phyloP scores from a whole-genome alignment of 805 yeast species.

The Saccharomycopsis lassenensis region DNA sequence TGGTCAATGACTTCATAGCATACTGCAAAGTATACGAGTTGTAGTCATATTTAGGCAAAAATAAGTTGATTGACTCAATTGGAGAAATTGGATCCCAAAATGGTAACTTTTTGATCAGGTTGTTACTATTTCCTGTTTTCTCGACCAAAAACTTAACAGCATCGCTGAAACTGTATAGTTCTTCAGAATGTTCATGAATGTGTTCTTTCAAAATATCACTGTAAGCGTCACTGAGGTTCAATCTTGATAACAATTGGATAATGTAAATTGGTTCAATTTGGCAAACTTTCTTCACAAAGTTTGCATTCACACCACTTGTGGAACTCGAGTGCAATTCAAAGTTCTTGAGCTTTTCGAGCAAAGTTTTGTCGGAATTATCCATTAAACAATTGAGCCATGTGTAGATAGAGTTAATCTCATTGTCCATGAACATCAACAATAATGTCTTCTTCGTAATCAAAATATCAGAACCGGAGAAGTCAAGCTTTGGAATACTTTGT shows the following conservation, averaged over 20 bases:
- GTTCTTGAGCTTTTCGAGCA: too few relatives aligned
- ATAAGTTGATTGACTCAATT: conserved; percentile 71
- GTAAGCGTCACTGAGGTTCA: too few relatives aligned
- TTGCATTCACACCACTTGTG: neutral
- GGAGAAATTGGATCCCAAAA: conserved; percentile 77
- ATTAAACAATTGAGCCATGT: conserved; percentile 66
- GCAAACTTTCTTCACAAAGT: conserved; percentile 4
- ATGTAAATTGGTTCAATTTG: too few relatives aligned
- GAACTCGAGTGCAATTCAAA: too few relatives aligned
- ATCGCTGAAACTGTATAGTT: too few relatives aligned
- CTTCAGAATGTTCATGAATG: too few relatives aligned
- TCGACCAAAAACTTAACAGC: conserved; percentile 22
- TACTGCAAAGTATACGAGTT: conserved; percentile 70
- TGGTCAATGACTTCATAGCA: conserved; percentile 80
- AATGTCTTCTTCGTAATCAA: conserved; percentile 43
- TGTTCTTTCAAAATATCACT: too few relatives aligned
- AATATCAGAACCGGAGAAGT: conserved; percentile 10
- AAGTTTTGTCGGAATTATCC: too few relatives aligned
- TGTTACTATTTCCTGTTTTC: conserved; percentile 38
- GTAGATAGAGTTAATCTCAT: conserved; percentile 60
- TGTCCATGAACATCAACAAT: conserved; percentile 52
- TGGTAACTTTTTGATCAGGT: conserved; percentile 32
- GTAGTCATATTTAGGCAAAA: conserved; percentile 60
- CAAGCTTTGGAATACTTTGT: conserved; percentile 21
- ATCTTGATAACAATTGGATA: too few relatives aligned